Evolutionary conservation across 805 yeast genomes (phyloP), one percentile per base, ranked within the genome.

Genomic region (Metschnikowia bowlesiae): DNA sequence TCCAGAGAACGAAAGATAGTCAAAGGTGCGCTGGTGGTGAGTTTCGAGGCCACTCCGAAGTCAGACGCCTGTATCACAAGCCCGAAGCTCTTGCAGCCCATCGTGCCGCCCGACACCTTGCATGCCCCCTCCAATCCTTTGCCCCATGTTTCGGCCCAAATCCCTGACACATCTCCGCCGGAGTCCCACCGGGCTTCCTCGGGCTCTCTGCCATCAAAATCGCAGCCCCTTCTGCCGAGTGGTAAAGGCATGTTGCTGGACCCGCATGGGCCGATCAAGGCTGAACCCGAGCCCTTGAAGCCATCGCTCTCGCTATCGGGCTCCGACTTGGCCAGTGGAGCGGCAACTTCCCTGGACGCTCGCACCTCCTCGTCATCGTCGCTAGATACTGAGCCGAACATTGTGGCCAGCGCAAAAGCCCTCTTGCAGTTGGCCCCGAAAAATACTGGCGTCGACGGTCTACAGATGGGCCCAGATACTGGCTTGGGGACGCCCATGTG

Each of bases 401-500:
- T 52, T 8, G 48, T 52, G 28, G 55, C 55, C 35, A 47, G 51
- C 22, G 56, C 53, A 13, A 29, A 40, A 28, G 53, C 50, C 5
- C 50, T 53, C 9, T 38, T 53, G 26, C 56, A 50, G 44, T 39
- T 53, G 39, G 54, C 52, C 13, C 52, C 54, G 9, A 43, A 39
- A 22, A 47, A 40, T 30, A 16, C 39, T 26, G 7, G 29, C 9
- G 26, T 34, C 8, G 46, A 44, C 8, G 13, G 11, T 16, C 5
- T 10, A 16, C 39, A 34, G 32, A 11, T 8, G 9, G 14, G 39
- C 29, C 39, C 39, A 3, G 28, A 16, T 8, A 11, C 8, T 8
- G 34, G 39, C n/a, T 36, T 44, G 18, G 46, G 97, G 39, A 80
- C 73, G 13, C 97, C 98, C 58, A 84, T 86, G 51, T 81, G 84